These are phyloP conservation scores for Venturia asperata DNA, from an alignment of 2,329 filamentous ascomycete species.

Conservation along the genomic window DNA sequence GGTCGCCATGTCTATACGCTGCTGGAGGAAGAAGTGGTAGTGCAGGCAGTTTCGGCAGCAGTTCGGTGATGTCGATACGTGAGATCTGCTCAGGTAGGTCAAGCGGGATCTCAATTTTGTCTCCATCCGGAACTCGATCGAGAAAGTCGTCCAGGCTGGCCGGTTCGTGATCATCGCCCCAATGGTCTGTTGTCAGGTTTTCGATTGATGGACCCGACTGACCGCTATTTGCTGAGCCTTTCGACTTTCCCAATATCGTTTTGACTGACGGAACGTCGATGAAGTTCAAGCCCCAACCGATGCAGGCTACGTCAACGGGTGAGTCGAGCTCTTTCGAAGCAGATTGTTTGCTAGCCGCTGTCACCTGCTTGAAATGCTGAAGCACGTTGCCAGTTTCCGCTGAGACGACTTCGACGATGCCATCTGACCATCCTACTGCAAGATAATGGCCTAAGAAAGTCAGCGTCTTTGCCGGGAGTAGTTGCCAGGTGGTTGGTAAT, in stretches of 20 bases:
- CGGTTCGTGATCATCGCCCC: slow-evolving; percentile 11
- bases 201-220: background rate
- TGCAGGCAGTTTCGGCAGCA: slow-evolving; percentile 34
- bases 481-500: background rate
- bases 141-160: slow-evolving; percentile 35
- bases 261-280: slow-evolving; percentile 43
- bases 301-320: slow-evolving; percentile 34
- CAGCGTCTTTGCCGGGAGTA: background rate
- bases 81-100: slow-evolving; percentile 35
- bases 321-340: slow-evolving; percentile 10
- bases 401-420: slow-evolving; percentile 66
- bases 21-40: slow-evolving; percentile 26
- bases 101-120: slow-evolving; percentile 30
- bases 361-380: slow-evolving; percentile 52
- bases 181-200: slow-evolving; percentile 6
- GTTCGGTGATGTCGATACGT: slow-evolving; percentile 35
- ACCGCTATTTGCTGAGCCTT: slow-evolving; percentile 21
- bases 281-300: slow-evolving; percentile 51
- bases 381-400: slow-evolving; percentile 75
- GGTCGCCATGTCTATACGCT: slow-evolving; percentile 18
- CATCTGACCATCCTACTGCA: slow-evolving; percentile 78
- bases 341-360: slow-evolving; percentile 21
- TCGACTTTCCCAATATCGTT: slow-evolving; percentile 31
- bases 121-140: slow-evolving; percentile 31
- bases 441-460: slow-evolving; percentile 58